Conservation (phyloP, 2,329 filamentous ascomycete species). For the Cordyceps javanica region DNA sequence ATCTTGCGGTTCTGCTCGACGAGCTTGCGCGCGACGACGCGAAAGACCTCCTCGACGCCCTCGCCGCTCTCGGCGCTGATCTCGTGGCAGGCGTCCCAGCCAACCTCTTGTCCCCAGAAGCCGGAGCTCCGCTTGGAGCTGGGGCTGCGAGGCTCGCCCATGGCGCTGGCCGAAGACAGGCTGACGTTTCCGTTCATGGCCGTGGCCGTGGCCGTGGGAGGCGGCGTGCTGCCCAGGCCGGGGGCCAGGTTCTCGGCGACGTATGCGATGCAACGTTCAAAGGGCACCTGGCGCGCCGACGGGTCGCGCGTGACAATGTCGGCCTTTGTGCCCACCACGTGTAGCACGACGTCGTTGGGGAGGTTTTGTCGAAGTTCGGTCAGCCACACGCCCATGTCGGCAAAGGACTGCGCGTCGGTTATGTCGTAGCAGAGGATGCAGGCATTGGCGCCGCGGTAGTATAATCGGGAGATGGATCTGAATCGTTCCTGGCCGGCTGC, state of each 20-base stretch:
- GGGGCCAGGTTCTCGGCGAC: conserved; percentile 87
- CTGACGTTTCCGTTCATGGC: conserved; percentile 24
- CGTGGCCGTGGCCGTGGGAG: conserved; percentile 50
- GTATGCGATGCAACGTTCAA: conserved; percentile 93
- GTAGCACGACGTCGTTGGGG: conserved; percentile 71
- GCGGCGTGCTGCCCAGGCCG: conserved; percentile 58
- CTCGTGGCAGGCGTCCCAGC: conserved; percentile 97
- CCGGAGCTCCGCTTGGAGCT: conserved; percentile 63
- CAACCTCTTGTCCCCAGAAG: conserved; percentile 87
- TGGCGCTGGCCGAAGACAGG: conserved; percentile 23
- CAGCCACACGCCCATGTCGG: conserved; percentile 90
- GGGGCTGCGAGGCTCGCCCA: conserved; percentile 49
- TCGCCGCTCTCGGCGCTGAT: conserved; percentile 91
- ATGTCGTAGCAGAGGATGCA: conserved; percentile 94
- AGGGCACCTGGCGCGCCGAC: conserved; percentile 72
- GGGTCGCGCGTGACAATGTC: conserved; percentile 87
- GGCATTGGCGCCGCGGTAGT: conserved; percentile 92
- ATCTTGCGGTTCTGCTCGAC: conserved; percentile 60
- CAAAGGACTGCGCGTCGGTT: conserved; percentile 76
- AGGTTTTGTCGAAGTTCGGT: conserved; percentile 76
- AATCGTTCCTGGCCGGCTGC: conserved; percentile 87
- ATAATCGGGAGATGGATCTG: conserved; percentile 86
- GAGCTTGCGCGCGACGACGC: conserved; percentile 58
- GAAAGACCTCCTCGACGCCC: conserved; percentile 93
- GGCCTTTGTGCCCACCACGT: conserved; percentile 91